Evolutionary conservation across 75 land plant species (phyloP).

Genomic region (Adiantum capillusveneris): DNA sequence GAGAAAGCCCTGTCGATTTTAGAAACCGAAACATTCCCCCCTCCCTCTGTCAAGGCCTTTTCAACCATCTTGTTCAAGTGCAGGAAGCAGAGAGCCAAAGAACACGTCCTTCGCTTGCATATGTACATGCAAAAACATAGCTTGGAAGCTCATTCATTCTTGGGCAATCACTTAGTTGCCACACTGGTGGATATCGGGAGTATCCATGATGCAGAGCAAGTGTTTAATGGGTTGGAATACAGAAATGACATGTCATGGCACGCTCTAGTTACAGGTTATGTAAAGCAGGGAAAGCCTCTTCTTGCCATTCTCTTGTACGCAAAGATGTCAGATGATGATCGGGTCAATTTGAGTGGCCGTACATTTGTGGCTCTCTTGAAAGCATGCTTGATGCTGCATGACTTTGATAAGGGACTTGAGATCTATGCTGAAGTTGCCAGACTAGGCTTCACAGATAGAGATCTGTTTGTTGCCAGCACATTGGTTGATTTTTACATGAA

Average conservation of each 20-base stretch:
- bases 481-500: neutral
- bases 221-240: conserved; percentile 15
- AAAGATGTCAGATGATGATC: neutral
- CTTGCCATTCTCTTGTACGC: conserved; percentile 18
- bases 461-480: neutral
- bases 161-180: neutral
- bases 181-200: neutral
- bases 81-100: too few relatives aligned
- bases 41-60: too few relatives aligned
- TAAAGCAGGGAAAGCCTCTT: neutral
- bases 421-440: conserved; percentile 7
- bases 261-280: conserved; percentile 26
- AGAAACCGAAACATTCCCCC: too few relatives aligned
- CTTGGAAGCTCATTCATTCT: neutral
- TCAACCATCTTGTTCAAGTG: too few relatives aligned
- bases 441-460: neutral
- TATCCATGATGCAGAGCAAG: conserved; percentile 4
- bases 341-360: neutral
- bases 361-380: conserved; percentile 3
- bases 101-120: too few relatives aligned
- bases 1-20: too few relatives aligned
- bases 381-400: neutral
- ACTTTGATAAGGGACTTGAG: conserved; percentile 6
- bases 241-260: conserved; percentile 21
- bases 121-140: too few relatives aligned